phyloP scores from a whole-genome alignment of 2,329 filamentous ascomycete genomes.

The Curvularia sp. region DNA sequence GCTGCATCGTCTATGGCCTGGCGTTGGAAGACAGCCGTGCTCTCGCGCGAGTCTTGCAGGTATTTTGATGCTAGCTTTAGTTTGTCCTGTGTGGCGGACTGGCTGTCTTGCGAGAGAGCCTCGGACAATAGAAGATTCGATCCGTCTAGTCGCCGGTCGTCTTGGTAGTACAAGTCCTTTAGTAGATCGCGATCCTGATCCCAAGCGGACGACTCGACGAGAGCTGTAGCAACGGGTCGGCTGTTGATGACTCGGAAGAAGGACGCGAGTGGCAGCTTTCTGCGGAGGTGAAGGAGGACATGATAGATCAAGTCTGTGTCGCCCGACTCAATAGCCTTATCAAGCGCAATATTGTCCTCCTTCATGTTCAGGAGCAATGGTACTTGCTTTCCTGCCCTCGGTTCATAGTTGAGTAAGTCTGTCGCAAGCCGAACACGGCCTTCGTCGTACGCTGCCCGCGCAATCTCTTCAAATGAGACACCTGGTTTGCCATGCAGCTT shows the following conservation, averaged over 20 bases:
- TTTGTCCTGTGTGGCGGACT: conserved; percentile 79
- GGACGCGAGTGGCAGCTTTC: conserved; percentile 84
- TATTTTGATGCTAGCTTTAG: conserved; percentile 85
- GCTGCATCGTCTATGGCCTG: conserved; percentile 80
- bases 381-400: conserved; percentile 93
- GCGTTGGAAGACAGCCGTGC: conserved; percentile 72
- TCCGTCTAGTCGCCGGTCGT: conserved; percentile 87
- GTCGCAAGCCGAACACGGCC: conserved; percentile 88
- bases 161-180: conserved; percentile 97
- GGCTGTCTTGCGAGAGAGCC: conserved; percentile 75
- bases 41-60: conserved; percentile 82
- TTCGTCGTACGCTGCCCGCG: conserved; percentile 91
- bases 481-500: conserved; percentile 86
- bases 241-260: conserved; percentile 94
- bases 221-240: conserved; percentile 82
- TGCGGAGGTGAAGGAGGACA: conserved; percentile 86
- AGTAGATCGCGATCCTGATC: conserved; percentile 82
- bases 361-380: conserved; percentile 93
- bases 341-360: conserved; percentile 90
- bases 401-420: conserved; percentile 89
- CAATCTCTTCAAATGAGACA: conserved; percentile 95
- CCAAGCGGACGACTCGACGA: conserved; percentile 84
- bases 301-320: conserved; percentile 93
- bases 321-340: conserved; percentile 95
- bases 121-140: conserved; percentile 87